Base-by-base conservation (phyloP, 768 basidiomycete species). In the Lactarius trivialis region DNA sequence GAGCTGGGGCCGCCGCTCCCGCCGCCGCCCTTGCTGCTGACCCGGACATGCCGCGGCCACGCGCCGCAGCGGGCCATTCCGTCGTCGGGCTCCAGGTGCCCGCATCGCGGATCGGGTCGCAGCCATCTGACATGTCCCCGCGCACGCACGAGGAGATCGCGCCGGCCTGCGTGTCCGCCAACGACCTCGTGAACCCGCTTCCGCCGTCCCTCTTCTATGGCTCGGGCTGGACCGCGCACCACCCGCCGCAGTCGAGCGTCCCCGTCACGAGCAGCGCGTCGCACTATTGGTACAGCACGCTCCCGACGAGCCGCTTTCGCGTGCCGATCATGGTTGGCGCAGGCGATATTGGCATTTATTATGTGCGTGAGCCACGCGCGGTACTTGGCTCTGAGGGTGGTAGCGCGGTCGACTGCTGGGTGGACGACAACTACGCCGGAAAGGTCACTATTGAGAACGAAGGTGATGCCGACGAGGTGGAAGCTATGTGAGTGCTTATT, bases 161-260 rank as follows among this genome's bases (percentile, higher is more conserved):
- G 41, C 97, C 96, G 7, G 93, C 81, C 76, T 98, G 97, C 73
- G 93, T 92, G 0, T 88, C 87, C 24, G 97, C 97, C n/a, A 96
- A 98, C 74, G 95, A 99, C 72, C 79, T 98, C 56, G 92, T 99
- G 74, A 98, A 98, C 76, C 97, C 97, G 1, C 80, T 98, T 0
- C 96, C 96, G n/a, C 85, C 88, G 0, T 91, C 91, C 33, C 76
- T 98, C 68, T 98, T 98, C 77, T 90, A 88, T 64, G 97, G 94
- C 33, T 87, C 88, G 0, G 97, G 97, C 7, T 99, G 96, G 96
- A 79, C 81, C 63, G 82, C 83, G 0, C 82, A 81, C 69, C 91
- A 94, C 72, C 92, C 89, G 0, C 72, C 81, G 7, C 55, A 51
- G 51, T 28, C 55, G 2, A 75, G 79, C 55, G 68, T 74, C 49